Evolutionary conservation across 2,329 filamentous ascomycete genomes (phyloP), one percentile per base, ranked within the genome.

Genomic region (Penicillium sp.): DNA sequence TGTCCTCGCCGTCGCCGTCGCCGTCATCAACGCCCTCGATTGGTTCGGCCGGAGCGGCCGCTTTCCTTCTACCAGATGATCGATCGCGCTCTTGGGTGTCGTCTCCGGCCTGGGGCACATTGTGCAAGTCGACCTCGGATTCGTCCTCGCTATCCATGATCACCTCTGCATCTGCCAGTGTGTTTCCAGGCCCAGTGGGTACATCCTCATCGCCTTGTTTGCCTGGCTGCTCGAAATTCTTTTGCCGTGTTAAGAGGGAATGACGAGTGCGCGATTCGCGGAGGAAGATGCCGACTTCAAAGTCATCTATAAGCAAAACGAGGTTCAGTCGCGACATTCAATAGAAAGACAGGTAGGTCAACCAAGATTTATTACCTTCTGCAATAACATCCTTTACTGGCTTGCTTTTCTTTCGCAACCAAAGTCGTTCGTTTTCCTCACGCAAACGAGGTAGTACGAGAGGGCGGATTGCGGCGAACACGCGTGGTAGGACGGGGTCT

Each of bases 231-330:
- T 82, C 80, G 60, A 91, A 91, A 15, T 84, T 81, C 74, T 96
- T 97, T 63, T 90, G 86, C 71, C 94, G 96, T 49, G 86, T 88
- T 51, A 97, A 81, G 30, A 99, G 78, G 27, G 91, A 89, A 76
- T 97, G 94, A 12, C 91, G 85, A 3, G 88, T 92, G 45, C 84
- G 86, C 7, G 88, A 89, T 70, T 96, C 90, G 39, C 90, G 95
- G 59, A 99, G 79, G 74, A 97, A 97, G 59, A 99, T 89, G 30
- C 91, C 90, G 12, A 97, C 91, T 68, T 97, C 91, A 68, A 97
- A 99, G 61, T 96, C 93, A 72, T 97, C 93, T 94, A 63, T 48
- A 54, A n/a, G 8, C 18, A 30, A 17, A 32, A 10, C 13, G 15
- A 37, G 21, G 17, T n/a, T 58, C 44, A 51, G 49, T 34, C 18